Base-by-base conservation (phyloP, 306 rosid genomes). In the Corylus avellana region DNA sequence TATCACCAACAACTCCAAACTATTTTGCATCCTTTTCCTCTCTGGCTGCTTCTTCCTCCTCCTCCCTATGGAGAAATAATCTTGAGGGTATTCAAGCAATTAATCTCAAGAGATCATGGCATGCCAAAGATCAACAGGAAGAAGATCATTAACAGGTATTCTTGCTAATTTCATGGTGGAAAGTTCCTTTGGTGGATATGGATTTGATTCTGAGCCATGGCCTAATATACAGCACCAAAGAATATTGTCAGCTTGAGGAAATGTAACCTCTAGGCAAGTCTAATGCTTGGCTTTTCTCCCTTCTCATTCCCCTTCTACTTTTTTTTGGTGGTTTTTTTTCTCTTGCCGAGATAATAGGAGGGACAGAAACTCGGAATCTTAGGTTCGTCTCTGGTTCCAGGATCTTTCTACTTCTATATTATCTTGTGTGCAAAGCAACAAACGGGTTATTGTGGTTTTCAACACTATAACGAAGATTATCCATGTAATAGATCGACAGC, bases 261-360 rank as follows among this genome's bases (percentile, higher is more conserved):
- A 72, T 72, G 82, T 76, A 79, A 75, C 93, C 92, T 91, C 93
- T 76, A 88, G 98, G 98, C 98, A 93, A 93, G 98, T 93, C 98
- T 93, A 87, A 73, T 85, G 88, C 95, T 93, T 93, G 98, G 98
- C 97, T 93, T 27, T 12, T 11, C 8, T 12, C 14, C n/a, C 29
- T 12, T 18, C 39, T 47, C 4, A 27, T 53, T 68, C 18, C 27
- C 12, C 11, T 4, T 53, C 49, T 42, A 14, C 35, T 48, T 66
- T 35, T 20, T 47, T 13, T 58, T 13, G 44, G 14, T 12, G 2
- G 1, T 22, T 75, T 51, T 50, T 1, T 44, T 54, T 71, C 75
- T 75, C 51, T 53, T 47, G 25, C 25, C 82, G 66, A 6, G 81
- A 66, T 62, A 72, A 58, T 48, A 27, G 75, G 73, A 66, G 72